Conservation (phyloP, 1,139 yeast species). For the Spathaspora sp. region DNA sequence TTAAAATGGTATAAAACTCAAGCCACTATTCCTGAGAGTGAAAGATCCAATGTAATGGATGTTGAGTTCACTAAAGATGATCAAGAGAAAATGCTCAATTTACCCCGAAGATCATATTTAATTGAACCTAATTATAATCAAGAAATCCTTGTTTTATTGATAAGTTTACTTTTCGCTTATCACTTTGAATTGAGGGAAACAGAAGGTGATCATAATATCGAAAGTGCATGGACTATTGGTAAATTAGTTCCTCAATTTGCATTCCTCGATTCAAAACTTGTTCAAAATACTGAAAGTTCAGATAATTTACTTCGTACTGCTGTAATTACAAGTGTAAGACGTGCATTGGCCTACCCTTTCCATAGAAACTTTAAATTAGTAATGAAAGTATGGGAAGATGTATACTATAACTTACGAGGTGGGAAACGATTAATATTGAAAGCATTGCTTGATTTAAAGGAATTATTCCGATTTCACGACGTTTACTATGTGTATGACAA, state of each 20-base stretch:
- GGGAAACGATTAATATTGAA: constrained; percentile 70
- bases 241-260: constrained; percentile 77
- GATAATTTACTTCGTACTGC: constrained; percentile 45
- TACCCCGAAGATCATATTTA: constrained; percentile 66
- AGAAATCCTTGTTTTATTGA: constrained; percentile 55
- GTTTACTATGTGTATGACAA: constrained; percentile 85
- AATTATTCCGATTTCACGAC: constrained; percentile 80
- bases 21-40: constrained; percentile 20
- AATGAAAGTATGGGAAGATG: constrained; percentile 72
- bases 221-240: constrained; percentile 94
- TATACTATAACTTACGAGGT: constrained; percentile 58
- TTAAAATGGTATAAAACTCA: constrained; percentile 50
- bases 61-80: constrained; percentile 60
- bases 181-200: constrained; percentile 74
- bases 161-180: constrained; percentile 70
- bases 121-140: constrained; percentile 47
- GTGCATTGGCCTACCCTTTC: constrained; percentile 78
- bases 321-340: constrained; percentile 59
- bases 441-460: constrained; percentile 59
- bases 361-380: constrained; percentile 69
- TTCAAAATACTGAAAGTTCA: constrained; percentile 23
- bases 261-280: constrained; percentile 60
- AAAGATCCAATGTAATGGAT: constrained; percentile 31
- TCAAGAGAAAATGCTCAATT: constrained; percentile 61
- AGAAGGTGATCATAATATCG: constrained; percentile 77